Base-by-base conservation (phyloP, 768 basidiomycete genomes). In the Rhodotorula babjevae region DNA sequence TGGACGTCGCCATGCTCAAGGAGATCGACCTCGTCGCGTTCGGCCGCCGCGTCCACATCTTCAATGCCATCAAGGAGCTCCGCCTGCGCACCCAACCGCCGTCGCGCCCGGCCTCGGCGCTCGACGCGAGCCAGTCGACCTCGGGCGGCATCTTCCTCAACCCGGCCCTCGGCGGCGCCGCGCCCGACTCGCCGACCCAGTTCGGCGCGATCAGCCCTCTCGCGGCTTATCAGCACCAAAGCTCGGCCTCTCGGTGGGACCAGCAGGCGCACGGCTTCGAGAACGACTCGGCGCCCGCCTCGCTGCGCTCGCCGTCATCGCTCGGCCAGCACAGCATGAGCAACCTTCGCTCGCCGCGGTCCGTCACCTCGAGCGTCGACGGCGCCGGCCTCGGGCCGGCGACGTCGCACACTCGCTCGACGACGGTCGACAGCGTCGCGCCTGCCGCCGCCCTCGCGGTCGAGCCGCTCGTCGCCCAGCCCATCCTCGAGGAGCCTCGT, bases 1-100 rank as follows among this genome's bases (percentile, higher is more conserved):
- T 98, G 71, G 93, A 97, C 73, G 87, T 89, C 66, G 90, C 89
- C 78, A 85, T 96, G 25, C 88, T 99, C 77, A 98, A 98, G 83
- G 94, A 98, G 82, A 89, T 99, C 65, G 96, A 93, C 33, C 92
- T 99, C 75, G 83, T 85, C 78, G 93, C 93, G 8, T 96, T 95
- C 76, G 96, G 96, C 21, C 96, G 96, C 80, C 91, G 96, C 27
- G 85, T 92, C 80, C 88, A 92, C 67, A 93, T 99, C 67, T 89
- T 90, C 36, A 93, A 95, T 75, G 92, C 92, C 36, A 96, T 99
- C 76, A 82, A 86, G 10, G 94, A 99, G 68, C 86, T 99, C 11
- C 87, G 89, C 36, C 33, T 8, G 10, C 65, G 65, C n/a, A 67
- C 65, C 18, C 65, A 67, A 8, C 65, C 57, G n/a, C 53, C 56